A percentile compares a stretch with the other conserved stretches of the same genome.
These are phyloP conservation scores for Tricholoma hemisulphureum DNA, from an alignment of 768 basidiomycete genomes.

Conservation along the genomic window DNA sequence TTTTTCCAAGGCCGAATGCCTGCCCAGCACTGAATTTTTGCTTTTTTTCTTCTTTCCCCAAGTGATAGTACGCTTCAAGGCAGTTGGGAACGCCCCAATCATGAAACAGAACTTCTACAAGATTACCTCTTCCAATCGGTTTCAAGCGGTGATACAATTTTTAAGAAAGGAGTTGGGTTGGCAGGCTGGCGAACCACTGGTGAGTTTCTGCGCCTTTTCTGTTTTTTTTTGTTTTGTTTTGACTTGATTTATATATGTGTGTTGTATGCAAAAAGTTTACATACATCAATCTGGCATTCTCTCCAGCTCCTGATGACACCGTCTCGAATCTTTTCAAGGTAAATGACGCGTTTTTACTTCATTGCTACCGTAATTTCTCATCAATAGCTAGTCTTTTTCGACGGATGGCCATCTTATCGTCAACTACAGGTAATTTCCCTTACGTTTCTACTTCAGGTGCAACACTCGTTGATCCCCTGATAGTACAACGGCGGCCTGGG, in stretches of 20 bases:
- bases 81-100: constrained; percentile 94
- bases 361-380: background rate
- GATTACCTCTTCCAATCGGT: constrained; percentile 89
- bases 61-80: constrained; percentile 97
- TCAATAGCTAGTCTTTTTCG: constrained; percentile 62
- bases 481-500: constrained; percentile 48
- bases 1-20: background rate
- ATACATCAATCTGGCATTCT: constrained; percentile 70
- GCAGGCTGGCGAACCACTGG: constrained; percentile 82
- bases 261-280: too few relatives aligned
- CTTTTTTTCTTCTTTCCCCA: constrained; percentile 7
- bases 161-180: constrained; percentile 83
- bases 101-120: constrained; percentile 99
- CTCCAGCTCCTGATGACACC: constrained; percentile 80
- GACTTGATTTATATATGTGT: constrained; percentile 14
- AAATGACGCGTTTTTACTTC: background rate
- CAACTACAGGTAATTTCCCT: constrained; percentile 72
- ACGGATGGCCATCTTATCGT: constrained; percentile 90
- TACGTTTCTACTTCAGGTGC: background rate
- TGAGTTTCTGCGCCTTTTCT: constrained; percentile 39
- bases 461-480: background rate
- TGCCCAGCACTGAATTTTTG: background rate
- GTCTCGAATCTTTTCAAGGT: constrained; percentile 79
- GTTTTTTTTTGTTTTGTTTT: background rate
- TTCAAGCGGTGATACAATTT: constrained; percentile 92